Evolutionary conservation across 768 basidiomycete genomes (phyloP).

Genomic region (Lentinula lateritia): DNA sequence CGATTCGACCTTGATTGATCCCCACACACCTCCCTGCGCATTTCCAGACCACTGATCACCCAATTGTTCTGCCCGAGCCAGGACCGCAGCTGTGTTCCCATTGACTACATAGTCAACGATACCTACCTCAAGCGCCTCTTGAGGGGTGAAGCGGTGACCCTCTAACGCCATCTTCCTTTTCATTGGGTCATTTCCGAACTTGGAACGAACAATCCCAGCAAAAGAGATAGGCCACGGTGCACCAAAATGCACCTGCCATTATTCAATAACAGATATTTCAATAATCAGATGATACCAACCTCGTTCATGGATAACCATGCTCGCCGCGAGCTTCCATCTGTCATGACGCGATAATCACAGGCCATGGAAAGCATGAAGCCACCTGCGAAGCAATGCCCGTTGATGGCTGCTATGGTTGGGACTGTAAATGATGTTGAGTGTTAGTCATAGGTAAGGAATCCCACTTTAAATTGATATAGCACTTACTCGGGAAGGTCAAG

Average conservation of each 20-base stretch:
- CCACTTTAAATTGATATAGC: neutral
- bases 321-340: conserved; percentile 67
- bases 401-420: conserved; percentile 73
- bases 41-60: conserved; percentile 47
- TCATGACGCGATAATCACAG: conserved; percentile 90
- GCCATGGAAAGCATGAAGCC: conserved; percentile 74
- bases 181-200: conserved; percentile 51
- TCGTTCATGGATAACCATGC: conserved; percentile 95
- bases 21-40: conserved; percentile 63
- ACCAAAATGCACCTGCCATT: conserved; percentile 67
- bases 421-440: conserved; percentile 33
- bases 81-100: conserved; percentile 52
- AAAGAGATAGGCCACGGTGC: conserved; percentile 76
- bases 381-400: conserved; percentile 84
- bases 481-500: conserved; percentile 71
- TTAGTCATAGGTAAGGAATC: neutral
- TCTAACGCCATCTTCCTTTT: conserved; percentile 75
- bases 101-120: conserved; percentile 67
- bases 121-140: conserved; percentile 60
- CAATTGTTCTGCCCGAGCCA: conserved; percentile 59
- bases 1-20: conserved; percentile 56
- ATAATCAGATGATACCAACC: conserved; percentile 30
- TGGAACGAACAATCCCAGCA: conserved; percentile 54
- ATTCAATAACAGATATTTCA: neutral
- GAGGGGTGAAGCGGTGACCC: conserved; percentile 71